Base-by-base conservation (phyloP, 331 rosid genomes). In the Prunus yedoensis region DNA sequence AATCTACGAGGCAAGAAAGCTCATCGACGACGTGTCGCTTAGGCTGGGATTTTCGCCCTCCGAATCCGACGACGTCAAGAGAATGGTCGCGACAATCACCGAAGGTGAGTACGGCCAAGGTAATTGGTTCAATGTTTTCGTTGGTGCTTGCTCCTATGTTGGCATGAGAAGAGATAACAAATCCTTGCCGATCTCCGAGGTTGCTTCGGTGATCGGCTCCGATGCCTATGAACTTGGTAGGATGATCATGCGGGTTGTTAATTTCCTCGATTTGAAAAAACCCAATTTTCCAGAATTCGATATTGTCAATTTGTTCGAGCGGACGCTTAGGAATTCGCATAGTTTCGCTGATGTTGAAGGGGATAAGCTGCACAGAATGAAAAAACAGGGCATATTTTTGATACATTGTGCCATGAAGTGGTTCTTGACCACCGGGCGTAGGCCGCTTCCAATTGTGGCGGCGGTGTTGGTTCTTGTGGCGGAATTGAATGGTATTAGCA, bases 41-140 rank as follows among this genome's bases (percentile, higher is more conserved):
- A 77, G 80, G 28, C 78, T 93, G 69, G 92, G 88, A 9, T 72
- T 93, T 59, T 45, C 76, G 3, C 61, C 59, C 20, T 63, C 88
- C 9, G 79, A 77, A 43, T 74, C 23, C 0, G 50, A 67, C 25
- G 87, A 83, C 23, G 82, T 90, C 23, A 85, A 66, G 67, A 15
- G 64, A 11, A 89, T 89, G 91, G 79, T 83, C 3, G 78, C 83
- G 43, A n/a, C 30, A 14, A 83, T 90, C 32, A 93, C 96, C 0
- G 87, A 86, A 15, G 89, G 85, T 15, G 97, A 90, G 76, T 89
- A 76, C 62, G 94, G 96, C 9, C 75, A 66, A 74, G 97, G 97
- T 5, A 52, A 76, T 30, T 93, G 94, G 97, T 85, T 93, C 71
- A 70, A 71, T 1, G 78, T 93, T 23, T 78, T 93, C 57, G 80